Conservation (phyloP, 2,329 filamentous ascomycete genomes). For the Ophiocordyceps camponoti-rufipedis region DNA sequence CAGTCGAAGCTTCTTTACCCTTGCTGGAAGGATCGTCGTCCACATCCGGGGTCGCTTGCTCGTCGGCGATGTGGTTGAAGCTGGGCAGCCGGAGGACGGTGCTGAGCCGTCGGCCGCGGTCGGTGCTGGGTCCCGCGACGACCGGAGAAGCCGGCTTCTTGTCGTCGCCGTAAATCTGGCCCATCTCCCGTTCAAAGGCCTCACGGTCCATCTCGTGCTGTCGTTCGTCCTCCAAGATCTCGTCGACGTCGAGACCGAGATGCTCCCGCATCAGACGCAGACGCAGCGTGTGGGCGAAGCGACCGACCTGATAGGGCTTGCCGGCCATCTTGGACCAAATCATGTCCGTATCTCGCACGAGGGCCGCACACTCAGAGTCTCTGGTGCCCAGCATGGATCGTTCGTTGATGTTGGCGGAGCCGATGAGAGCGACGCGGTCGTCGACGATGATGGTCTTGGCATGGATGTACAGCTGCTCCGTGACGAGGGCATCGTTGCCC, state of each 20-base stretch:
- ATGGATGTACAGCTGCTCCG: slow-evolving; percentile 95
- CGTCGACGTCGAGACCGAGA: slow-evolving; percentile 86
- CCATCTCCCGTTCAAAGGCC: slow-evolving; percentile 39
- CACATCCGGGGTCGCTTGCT: slow-evolving; percentile 17
- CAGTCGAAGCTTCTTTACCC: slow-evolving; percentile 1
- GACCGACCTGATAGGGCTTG: slow-evolving; percentile 71
- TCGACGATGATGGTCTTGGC: slow-evolving; percentile 95
- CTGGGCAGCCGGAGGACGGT: slow-evolving; percentile 23
- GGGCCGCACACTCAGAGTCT: slow-evolving; percentile 80
- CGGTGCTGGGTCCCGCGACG: neutral
- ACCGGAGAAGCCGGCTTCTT: slow-evolving; percentile 5
- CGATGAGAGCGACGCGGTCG: slow-evolving; percentile 82
- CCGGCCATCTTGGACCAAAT: slow-evolving; percentile 84
- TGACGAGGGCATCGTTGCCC: slow-evolving; percentile 67
- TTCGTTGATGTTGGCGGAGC: slow-evolving; percentile 97
- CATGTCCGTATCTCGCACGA: slow-evolving; percentile 87
- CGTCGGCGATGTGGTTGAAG: slow-evolving; percentile 50
- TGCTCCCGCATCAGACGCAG: slow-evolving; percentile 94
- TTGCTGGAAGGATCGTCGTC: neutral
- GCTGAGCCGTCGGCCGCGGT: slow-evolving; percentile 11
- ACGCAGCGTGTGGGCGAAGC: slow-evolving; percentile 82
- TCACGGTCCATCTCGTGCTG: slow-evolving; percentile 45
- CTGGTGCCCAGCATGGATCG: slow-evolving; percentile 82
- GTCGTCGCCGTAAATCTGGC: slow-evolving; percentile 37
- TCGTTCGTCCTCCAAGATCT: slow-evolving; percentile 64